Evolutionary conservation across 148 eudicot genomes (phyloP), one percentile per base, ranked within the genome.

Genomic region (Rhododendron kiyosumense): DNA sequence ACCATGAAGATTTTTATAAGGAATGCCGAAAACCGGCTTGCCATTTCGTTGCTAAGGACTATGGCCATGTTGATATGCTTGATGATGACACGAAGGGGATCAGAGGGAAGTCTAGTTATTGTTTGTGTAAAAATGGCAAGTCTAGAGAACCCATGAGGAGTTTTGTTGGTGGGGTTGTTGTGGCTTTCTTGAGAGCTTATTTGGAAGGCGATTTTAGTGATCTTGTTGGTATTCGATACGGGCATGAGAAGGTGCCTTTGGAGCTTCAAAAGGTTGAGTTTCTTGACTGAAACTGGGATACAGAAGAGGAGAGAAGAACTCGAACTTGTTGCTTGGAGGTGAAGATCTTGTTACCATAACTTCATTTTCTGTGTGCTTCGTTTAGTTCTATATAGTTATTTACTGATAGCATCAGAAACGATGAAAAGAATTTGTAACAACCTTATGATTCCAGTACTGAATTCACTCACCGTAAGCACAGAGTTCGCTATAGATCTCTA

Each of bases 41-140:
- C 78, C 88, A 96, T 79, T 94, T 94, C 85, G 89, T 94, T 24
- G 96, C 91, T 0, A 93, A 91, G 88, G 94, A 93, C 83, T 91
- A 92, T 74, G 98, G 98, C 1, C 98, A 96, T 84, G 48, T 91
- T 48, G 98, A 96, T 81, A 89, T 96, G 96, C 59, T 96, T 11
- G 94, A 96, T 88, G 95, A 96, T 87, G 91, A 92, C 1, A 94
- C 98, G 0, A 86, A 87, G 71, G 97, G 98, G 36, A 46, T 93
- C 5, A 88, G 92, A 46, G 98, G 98, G 32, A 93, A 84, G 89
- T 38, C 90, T 14, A 91, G 89, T 26, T 83, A 90, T 85, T 93
- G 94, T 46, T 86, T 94, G 92, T 94, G 96, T 85, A 94, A 94
- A 83, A 93, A 93, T 86, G 98, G 96, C 28, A 86, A 92, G 79